phyloP scores from a whole-genome alignment of 441 rosid genomes.

The Bocquillonia castaneifolia region DNA sequence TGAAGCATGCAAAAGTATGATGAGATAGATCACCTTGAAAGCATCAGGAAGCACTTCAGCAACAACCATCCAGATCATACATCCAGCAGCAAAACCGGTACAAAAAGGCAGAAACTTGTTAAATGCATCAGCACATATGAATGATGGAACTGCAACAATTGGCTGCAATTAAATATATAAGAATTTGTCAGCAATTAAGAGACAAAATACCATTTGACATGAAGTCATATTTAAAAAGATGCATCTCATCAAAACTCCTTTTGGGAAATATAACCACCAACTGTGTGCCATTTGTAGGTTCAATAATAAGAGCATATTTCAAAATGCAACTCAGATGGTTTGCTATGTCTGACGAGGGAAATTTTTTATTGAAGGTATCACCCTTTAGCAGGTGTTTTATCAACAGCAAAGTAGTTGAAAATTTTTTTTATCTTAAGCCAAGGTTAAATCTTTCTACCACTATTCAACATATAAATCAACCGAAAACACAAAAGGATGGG shows the following conservation, averaged over 20 bases:
- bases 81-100: conserved; percentile 99
- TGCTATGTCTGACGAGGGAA: neutral
- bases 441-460: too few relatives aligned
- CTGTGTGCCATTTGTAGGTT: neutral
- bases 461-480: too few relatives aligned
- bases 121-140: conserved; percentile 94
- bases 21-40: conserved; percentile 58
- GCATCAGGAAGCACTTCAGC: conserved; percentile 99
- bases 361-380: neutral
- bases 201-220: neutral
- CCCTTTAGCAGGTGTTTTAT: neutral
- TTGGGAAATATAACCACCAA: neutral
- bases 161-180: conserved; percentile 49
- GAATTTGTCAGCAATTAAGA: neutral
- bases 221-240: neutral
- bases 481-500: neutral
- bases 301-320: neutral
- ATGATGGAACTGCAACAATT: conserved; percentile 93
- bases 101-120: conserved; percentile 94
- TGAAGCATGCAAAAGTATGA: conserved; percentile 3
- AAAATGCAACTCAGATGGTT: conserved; percentile 8
- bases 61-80: conserved; percentile 99
- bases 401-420: neutral
- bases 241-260: neutral
- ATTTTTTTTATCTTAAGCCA: neutral